Evolutionary conservation across 192 early-diverging fungal genomes (phyloP).

Genomic region (Thamnidium elegans): DNA sequence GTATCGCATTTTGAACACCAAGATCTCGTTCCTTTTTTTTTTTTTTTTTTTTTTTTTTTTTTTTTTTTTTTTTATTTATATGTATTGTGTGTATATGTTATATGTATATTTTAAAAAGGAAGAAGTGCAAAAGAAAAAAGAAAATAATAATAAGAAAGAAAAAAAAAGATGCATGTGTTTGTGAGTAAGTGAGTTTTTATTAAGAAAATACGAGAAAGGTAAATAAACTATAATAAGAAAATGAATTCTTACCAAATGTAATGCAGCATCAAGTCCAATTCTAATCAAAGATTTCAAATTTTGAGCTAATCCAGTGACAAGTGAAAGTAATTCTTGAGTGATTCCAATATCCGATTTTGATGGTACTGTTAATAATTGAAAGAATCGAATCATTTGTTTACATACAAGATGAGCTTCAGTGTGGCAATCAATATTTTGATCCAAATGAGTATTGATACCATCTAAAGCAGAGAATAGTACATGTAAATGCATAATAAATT

Average conservation of each 20-base stretch:
- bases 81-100: background rate
- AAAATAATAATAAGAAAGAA: too few species aligned
- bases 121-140: too few species aligned
- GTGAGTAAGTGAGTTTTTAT: background rate
- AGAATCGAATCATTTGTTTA: slow-evolving; percentile 90
- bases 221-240: too few species aligned
- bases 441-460: slow-evolving; percentile 5
- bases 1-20: slow-evolving; percentile 39
- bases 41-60: too few species aligned
- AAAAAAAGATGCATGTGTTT: background rate
- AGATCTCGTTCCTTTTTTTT: slow-evolving; percentile 20
- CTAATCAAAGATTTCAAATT: slow-evolving; percentile 88
- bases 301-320: slow-evolving; percentile 89
- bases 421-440: slow-evolving; percentile 47
- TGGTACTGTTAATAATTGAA: slow-evolving; percentile 79
- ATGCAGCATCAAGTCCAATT: slow-evolving; percentile 78
- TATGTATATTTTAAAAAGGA: background rate
- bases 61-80: background rate
- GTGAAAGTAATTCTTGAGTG: slow-evolving; percentile 81
- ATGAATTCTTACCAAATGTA: slow-evolving; percentile 64
- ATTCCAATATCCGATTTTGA: slow-evolving; percentile 51
- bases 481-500: slow-evolving; percentile 80
- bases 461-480: slow-evolving; percentile 77
- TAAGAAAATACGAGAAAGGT: too few species aligned
- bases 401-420: slow-evolving; percentile 90